Evolutionary conservation across 2,329 filamentous ascomycete species (phyloP), one percentile per base, ranked within the genome.

Genomic region (Colletotrichum sp.): DNA sequence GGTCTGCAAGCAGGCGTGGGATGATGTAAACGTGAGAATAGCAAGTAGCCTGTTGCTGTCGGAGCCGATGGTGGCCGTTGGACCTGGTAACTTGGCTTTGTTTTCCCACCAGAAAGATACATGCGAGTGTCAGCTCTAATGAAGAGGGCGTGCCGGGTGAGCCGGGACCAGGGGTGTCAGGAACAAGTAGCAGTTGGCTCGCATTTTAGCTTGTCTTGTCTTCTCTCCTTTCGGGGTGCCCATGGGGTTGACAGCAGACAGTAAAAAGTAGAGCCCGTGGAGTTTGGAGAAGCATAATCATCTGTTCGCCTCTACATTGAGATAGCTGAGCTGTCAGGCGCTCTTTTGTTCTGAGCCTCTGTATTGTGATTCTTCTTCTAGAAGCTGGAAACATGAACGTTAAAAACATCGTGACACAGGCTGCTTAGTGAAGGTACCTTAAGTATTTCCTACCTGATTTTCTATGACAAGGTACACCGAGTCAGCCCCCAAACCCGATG

Each of bases 1-100:
- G 64, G 59, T 63, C 39, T 67, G 43, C 7, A 61, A 63, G 57
- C 61, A 55, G 69, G 61, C 12, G 70, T 60, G 57, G 21, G 70
- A 76, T 74, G 74, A 76, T 76, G 74, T 74, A 74, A 76, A 60
- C 7, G 36, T 39, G 63, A 67, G 32, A 36, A 55, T 30, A 43
- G 32, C 15, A 3, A 55, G 57, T n/a, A 2, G 21, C 30, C n/a
- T 2, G 15, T 10, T 60, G 26, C 16, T 71, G 68, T 55, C 30
- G 28, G 72, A 52, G 39, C 28, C 21, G 64, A 48, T n/a, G 30
- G 13, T 55, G 36, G 57, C n/a, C 57, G 61, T 67, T 30, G n/a
- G 26, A 18, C 21, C 48, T 67, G 57, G 65, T 55, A 64, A 28
- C 16, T 65, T n/a, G 15, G 6, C 57, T 16, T n/a, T 9, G n/a